Base-by-base conservation (phyloP, 2,329 filamentous ascomycete species). In the Fusarium pseudograminearum region DNA sequence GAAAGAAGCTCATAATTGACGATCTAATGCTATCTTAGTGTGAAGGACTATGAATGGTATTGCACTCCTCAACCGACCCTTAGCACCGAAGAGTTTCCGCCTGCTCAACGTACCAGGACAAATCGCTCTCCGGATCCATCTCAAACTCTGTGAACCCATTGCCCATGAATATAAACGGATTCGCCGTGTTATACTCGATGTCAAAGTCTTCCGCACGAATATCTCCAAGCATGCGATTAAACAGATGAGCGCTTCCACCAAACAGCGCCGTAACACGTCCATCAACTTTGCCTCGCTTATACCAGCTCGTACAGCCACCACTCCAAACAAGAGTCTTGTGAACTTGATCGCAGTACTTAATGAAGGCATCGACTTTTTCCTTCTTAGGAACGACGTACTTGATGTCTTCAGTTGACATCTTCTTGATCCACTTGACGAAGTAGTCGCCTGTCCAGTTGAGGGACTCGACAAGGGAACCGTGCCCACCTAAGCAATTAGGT, bases 401-500 rank as follows among this genome's bases (percentile, higher is more conserved):
- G 38, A 73, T 73, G 28, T 73, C 70, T 30, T 73, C 70, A 4
- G 67, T 65, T 20, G 70, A 56, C 55, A 73, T 64, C 58, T 73
- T 73, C 38, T 71, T 71, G 44, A 73, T 64, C 70, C 70, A 73
- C 28, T 73, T 73, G 41, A 73, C 68, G 14, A 73, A 73, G 42
- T 73, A 73, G 40, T 73, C 70, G 6, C 70, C 70, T 26, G 70
- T 73, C 70, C 70, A 73, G 56, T 73, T 73, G 20, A 73, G 61
- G 1, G 70, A 73, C 12, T 73, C 70, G 2, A 73, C 70, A 2
- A 73, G 58, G 1, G 70, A 73, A 5, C 70, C 70, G n/a, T 73
- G 70, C 1, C 70, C 70, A 4, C 70, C 70, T 4, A 73, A 61
- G 14, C 70, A 73, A 48, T 73, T 73, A 0, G 71, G 71, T 0